A percentile compares a stretch with the other conserved stretches of the same genome.
These are phyloP conservation scores for Xylaria sp. DNA, from an alignment of 2,329 filamentous ascomycete genomes.

Conservation along the genomic window DNA sequence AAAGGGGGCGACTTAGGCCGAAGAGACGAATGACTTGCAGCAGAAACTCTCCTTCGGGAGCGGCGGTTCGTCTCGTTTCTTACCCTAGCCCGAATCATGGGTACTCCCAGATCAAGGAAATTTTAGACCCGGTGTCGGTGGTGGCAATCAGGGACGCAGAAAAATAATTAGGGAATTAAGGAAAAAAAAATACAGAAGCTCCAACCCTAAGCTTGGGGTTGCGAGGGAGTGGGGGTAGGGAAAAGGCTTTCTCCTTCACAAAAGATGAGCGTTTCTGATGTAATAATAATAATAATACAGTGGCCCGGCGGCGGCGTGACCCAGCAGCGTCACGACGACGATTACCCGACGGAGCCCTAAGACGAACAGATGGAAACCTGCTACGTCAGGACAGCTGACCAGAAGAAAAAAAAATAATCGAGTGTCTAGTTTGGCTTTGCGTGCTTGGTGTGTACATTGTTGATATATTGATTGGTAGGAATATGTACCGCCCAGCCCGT, in stretches of 20 bases:
- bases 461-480: constrained; percentile 24
- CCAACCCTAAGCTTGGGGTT: not conserved
- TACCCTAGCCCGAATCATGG: constrained; percentile 19
- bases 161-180: no score
- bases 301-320: not conserved
- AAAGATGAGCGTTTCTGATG: constrained; percentile 10
- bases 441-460: constrained; percentile 4
- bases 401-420: constrained; percentile 5
- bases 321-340: not conserved
- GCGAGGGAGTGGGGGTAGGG: no score
- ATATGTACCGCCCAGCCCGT: not conserved
- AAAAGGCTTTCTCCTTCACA: not conserved
- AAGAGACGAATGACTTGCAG: constrained; percentile 14
- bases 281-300: constrained; percentile 3
- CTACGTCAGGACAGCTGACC: constrained; percentile 18
- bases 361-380: constrained; percentile 7
- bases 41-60: constrained; percentile 8
- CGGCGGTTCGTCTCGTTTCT: constrained; percentile 18
- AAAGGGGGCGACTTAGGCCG: constrained; percentile 13
- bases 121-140: constrained; percentile 31
- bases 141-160: not conserved
- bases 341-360: constrained; percentile 11
- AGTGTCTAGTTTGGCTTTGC: constrained; percentile 12
- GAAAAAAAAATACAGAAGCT: not conserved
- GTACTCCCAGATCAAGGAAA: constrained; percentile 1